Base-by-base conservation (phyloP, 495 filamentous ascomycete species). In the Penicillium argentinense region DNA sequence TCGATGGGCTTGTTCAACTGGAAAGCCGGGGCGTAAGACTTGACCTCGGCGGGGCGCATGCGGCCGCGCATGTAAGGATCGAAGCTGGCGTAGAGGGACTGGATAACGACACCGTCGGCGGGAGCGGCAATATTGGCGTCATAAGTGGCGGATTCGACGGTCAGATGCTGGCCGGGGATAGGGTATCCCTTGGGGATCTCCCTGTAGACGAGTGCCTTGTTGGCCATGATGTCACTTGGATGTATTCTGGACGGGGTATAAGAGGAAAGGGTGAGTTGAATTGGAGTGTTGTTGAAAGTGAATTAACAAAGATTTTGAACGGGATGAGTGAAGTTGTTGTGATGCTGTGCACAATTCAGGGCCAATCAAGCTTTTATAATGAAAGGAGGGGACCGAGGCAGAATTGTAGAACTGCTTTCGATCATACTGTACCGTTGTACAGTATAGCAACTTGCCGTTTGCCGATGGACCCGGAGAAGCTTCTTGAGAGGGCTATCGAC, bases 61-160 rank as follows among this genome's bases (percentile, higher is more conserved):
- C 79, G 77, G 41, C 88, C 88, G 18, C 91, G 86, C 69, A 86
- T 83, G 75, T 96, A 96, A 6, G 91, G 91, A 69, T 97, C 91
- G 67, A 86, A 87, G 46, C 89, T 95, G 65, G 83, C 75, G 63
- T 85, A 89, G 60, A 87, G 78, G 49, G 86, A 85, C 64, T 86
- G 81, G 43, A 85, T 60, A 25, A 83, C 80, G 21, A 95, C 59
- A 23, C 91, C 89, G 51, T 86, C 83, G 24, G 74, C 52, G 8
- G 88, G 88, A 23, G 84, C 77, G 0, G 75, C 50, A 18, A 78
- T 69, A 12, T 80, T 67, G 46, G 80, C 60, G 64, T 92, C 86
- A 67, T 91, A 84, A 8, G 73, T 63, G 24, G 72, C 75, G 36
- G 76, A 59, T 64, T 95, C 86, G 42, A 95, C 53, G n/a, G 60